A percentile compares a stretch with the other conserved stretches of the same genome.
These are phyloP conservation scores for Cladorrhinum sp. DNA, from an alignment of 2,329 filamentous ascomycete species.

Conservation along the genomic window DNA sequence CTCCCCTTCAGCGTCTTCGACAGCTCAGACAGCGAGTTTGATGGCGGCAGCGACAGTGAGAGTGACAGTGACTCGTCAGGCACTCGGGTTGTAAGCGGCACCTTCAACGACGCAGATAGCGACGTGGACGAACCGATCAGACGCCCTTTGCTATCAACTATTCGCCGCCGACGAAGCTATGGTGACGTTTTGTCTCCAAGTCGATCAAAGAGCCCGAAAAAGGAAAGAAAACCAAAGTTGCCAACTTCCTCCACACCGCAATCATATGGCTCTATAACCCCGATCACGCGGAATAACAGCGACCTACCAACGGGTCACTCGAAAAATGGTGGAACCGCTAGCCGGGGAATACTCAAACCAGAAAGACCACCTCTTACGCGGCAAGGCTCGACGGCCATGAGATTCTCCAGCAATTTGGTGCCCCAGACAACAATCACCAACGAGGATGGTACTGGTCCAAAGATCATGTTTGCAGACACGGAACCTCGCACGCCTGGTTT, in stretches of 20 bases:
- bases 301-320: background rate
- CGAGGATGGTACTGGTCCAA: slow-evolving; percentile 63
- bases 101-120: slow-evolving; percentile 40
- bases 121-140: slow-evolving; percentile 39
- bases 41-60: slow-evolving; percentile 26
- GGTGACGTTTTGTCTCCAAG: slow-evolving; percentile 35
- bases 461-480: slow-evolving; percentile 69
- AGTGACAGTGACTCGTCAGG: slow-evolving; percentile 27
- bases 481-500: slow-evolving; percentile 35
- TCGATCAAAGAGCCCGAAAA: slow-evolving; percentile 31
- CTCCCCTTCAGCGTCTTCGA: slow-evolving; percentile 61
- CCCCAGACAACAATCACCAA: slow-evolving; percentile 65
- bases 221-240: slow-evolving; percentile 21
- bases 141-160: slow-evolving; percentile 27
- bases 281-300: slow-evolving; percentile 4
- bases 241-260: slow-evolving; percentile 10
- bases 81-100: slow-evolving; percentile 26
- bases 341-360: slow-evolving; percentile 15
- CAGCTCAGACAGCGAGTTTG: slow-evolving; percentile 24
- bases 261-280: slow-evolving; percentile 28
- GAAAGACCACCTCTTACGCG: slow-evolving; percentile 32
- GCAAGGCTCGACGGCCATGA: slow-evolving; percentile 51
- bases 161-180: slow-evolving; percentile 39
- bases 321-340: slow-evolving; percentile 2
- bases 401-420: slow-evolving; percentile 70